phyloP scores from a whole-genome alignment of 2,329 filamentous ascomycete genomes.

The Aspergillus tamarii region DNA sequence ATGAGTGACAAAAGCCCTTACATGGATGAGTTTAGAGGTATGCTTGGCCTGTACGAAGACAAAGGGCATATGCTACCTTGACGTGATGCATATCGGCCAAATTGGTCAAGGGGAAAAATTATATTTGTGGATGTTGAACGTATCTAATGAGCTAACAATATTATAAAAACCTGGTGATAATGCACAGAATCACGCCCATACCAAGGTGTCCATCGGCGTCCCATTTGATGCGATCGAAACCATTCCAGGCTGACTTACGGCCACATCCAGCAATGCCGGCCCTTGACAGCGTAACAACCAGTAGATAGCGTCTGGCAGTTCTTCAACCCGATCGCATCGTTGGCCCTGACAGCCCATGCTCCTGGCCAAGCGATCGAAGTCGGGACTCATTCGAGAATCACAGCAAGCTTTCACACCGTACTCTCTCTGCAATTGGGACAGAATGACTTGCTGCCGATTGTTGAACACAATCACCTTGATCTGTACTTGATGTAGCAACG shows the following conservation, averaged over 20 bases:
- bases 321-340: neutral
- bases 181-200: neutral
- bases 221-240: neutral
- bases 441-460: neutral
- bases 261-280: neutral
- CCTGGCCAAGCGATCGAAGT: neutral
- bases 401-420: neutral
- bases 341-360: neutral
- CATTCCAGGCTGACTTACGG: neutral
- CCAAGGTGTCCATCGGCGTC: neutral
- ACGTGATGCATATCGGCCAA: neutral
- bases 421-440: neutral
- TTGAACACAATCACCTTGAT: conserved; percentile 4
- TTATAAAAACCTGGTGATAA: neutral
- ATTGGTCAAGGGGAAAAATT: neutral
- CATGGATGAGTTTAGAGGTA: neutral
- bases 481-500: neutral
- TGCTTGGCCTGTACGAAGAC: neutral
- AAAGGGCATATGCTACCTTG: neutral
- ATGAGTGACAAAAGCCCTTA: neutral
- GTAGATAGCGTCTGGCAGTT: neutral
- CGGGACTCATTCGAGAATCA: neutral
- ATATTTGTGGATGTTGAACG: neutral
- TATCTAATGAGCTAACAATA: neutral
- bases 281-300: conserved; percentile 1